Evolutionary conservation across 257 asterid species (phyloP), one percentile per base, ranked within the genome.

Genomic region (Pogostemon cablin): DNA sequence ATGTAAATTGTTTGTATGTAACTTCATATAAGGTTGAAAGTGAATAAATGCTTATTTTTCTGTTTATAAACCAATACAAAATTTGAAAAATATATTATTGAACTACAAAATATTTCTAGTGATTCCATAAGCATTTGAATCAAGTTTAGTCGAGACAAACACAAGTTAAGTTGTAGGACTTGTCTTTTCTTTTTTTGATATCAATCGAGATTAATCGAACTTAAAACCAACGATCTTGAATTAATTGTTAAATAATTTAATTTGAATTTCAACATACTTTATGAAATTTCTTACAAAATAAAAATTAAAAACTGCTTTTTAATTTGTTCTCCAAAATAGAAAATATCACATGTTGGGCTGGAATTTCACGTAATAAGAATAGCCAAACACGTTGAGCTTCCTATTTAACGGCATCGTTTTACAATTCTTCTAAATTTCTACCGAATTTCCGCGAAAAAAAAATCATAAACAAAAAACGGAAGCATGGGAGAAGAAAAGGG

Each of bases 401-500:
- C 62, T 35, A 10, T 34, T 61, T 43, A 11, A 32, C 49, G 60
- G 64, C 75, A 6, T 8, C 72, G 78, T 56, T 65, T 41, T 62
- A 12, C 17, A 75, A n/a, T 12, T 66, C 2, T 71, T 61, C 67
- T 57, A 0, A 37, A 54, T 25, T 0, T 2, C 1, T n/a, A 10
- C 34, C 43, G 8, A 63, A 17, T 0, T n/a, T n/a, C 20, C 0
- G 2, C 47, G 20, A 39, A 38, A 11, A 34, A 5, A 0, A n/a
- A 6, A 6, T 7, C 4, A 20, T 11, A 17, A 34, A 46, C 44
- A 44, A 15, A 34, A 5, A 11, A 32, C 7, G 15, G 32, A 49
- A 64, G 42, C 34, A 61, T 55, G 75, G 75, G 68, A 50, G 72
- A 77, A 50, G 73, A 75, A 44, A 71, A 85, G 79, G 77, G 78